Percentiles rank a stretch among this genome's conserved stretches.
Evolutionary conservation across 108 stramenopile genomes (phyloP).

Genomic region (Cyclotella choctawhatcheeana): DNA sequence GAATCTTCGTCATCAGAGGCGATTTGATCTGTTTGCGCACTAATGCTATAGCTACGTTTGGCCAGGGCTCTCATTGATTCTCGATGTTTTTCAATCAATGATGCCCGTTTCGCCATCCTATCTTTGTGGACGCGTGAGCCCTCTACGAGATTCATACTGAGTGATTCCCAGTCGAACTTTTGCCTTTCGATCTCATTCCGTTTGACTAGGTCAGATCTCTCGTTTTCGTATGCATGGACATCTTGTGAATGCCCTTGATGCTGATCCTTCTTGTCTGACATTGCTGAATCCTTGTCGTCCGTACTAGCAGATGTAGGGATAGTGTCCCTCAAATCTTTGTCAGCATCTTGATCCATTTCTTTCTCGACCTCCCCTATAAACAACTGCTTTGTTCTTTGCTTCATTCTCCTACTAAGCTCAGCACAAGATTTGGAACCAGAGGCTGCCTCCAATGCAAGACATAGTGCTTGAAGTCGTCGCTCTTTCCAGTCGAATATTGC

Average conservation of each 20-base stretch:
- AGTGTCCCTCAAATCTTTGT: conserved; percentile 4
- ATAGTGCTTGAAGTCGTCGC: conserved; percentile 77
- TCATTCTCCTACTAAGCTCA: conserved; percentile 64
- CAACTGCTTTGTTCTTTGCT: conserved; percentile 43
- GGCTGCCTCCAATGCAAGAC: conserved; percentile 80
- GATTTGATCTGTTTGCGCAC: conserved; percentile 10
- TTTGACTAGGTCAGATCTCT: conserved; percentile 28
- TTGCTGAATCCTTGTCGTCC: conserved; percentile 2
- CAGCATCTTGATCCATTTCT: conserved; percentile 16
- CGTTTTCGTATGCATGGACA: conserved; percentile 36
- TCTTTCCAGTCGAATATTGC: conserved; percentile 84
- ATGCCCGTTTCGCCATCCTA: conserved; percentile 49
- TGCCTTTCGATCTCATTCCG: conserved; percentile 30
- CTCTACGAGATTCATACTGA: conserved; percentile 44
- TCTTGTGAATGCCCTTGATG: neutral
- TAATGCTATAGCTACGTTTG: conserved; percentile 9
- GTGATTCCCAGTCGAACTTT: conserved; percentile 36
- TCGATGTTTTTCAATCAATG: conserved; percentile 66
- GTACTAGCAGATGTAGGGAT: neutral
- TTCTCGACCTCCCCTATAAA: conserved; percentile 26
- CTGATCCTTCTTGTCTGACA: neutral
- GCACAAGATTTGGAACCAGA: conserved; percentile 63
- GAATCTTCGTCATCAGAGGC: neutral
- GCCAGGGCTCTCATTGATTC: conserved; percentile 48
- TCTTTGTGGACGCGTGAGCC: conserved; percentile 27